Conservation (phyloP, 306 rosid species). For the barrel medic (Medicago truncatula) region DNA sequence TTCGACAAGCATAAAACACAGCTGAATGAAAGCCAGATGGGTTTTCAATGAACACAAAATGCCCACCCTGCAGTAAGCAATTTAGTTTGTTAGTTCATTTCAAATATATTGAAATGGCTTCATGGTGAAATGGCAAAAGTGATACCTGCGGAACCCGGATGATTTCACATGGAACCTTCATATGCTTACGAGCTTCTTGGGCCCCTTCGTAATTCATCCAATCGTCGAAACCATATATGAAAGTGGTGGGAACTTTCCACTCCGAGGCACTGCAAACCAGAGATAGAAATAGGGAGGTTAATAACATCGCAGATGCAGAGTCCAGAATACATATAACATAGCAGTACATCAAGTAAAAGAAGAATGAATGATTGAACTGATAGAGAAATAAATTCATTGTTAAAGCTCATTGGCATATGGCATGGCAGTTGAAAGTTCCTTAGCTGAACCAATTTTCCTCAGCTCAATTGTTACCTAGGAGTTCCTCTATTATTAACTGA, state of each 20-base stretch:
- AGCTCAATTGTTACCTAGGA: neutral
- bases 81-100: slow-evolving; percentile 1
- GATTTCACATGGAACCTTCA: slow-evolving; percentile 94
- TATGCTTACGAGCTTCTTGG: slow-evolving; percentile 85
- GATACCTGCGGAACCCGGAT: slow-evolving; percentile 88
- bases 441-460: slow-evolving; percentile 4
- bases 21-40: slow-evolving; percentile 82
- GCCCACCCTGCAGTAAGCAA: slow-evolving; percentile 73
- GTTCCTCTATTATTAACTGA: slow-evolving; percentile 1
- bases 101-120: slow-evolving; percentile 16
- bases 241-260: slow-evolving; percentile 96
- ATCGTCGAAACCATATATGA: slow-evolving; percentile 86
- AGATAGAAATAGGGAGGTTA: slow-evolving; percentile 18
- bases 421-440: slow-evolving; percentile 8
- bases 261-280: slow-evolving; percentile 69
- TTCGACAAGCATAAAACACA: slow-evolving; percentile 76
- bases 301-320: neutral
- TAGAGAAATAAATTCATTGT: neutral
- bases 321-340: neutral
- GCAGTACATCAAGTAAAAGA: neutral
- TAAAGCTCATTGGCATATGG: neutral
- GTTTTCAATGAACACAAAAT: slow-evolving; percentile 87
- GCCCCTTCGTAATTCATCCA: slow-evolving; percentile 96
- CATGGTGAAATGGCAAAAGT: slow-evolving; percentile 33
- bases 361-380: neutral